Base-by-base conservation (phyloP, 1,139 yeast genomes). In the Saccharomyces hybrid region DNA sequence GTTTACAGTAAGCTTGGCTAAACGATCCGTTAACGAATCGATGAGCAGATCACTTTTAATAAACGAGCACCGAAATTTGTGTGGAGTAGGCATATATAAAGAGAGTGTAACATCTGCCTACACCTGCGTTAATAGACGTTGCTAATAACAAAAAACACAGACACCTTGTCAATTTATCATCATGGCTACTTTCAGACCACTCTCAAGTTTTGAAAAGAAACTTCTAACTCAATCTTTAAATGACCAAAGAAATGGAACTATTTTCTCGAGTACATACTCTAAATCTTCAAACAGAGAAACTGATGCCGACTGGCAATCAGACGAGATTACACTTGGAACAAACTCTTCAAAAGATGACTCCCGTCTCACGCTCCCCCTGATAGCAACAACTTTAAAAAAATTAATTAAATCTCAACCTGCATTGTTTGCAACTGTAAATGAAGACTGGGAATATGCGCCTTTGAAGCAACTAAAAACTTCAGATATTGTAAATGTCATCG, bases 171-270 rank as follows among this genome's bases (percentile, higher is more conserved):
- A 31, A 28, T n/a, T n/a, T 47, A 28, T 12, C 3, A n/a, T 47
- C 16, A 47, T 28, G 26, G 31, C 48, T 2, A 44, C 47, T 28
- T 50, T 48, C 14, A 64, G 70, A 60, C 50, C 59, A n/a, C 52
- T 67, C 38, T 58, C 65, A 32, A 57, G 60, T 12, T 64, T 56
- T 42, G 69, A 67, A 55, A 64, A 60, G 53, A 63, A 59, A 51
- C 42, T 65, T 26, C 55, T 65, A 11, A 44, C 57, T 9, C 64
- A 66, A 51, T 58, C 63, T 3, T 47, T 61, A 2, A 63, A 61
- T 38, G 60, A 60, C 14, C 51, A 59, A 31, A 57, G 64, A 51
- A 66, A 65, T 56, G 70, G 71, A 21, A 59, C 61, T 9, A 55
- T 64, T 0, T 66, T 64, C 51, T 38, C 44, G 12, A 38, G 44